Evolutionary conservation across 1,284 basidiomycete genomes (phyloP), one percentile per base, ranked within the genome.

Genomic region (Cerrena zonata): DNA sequence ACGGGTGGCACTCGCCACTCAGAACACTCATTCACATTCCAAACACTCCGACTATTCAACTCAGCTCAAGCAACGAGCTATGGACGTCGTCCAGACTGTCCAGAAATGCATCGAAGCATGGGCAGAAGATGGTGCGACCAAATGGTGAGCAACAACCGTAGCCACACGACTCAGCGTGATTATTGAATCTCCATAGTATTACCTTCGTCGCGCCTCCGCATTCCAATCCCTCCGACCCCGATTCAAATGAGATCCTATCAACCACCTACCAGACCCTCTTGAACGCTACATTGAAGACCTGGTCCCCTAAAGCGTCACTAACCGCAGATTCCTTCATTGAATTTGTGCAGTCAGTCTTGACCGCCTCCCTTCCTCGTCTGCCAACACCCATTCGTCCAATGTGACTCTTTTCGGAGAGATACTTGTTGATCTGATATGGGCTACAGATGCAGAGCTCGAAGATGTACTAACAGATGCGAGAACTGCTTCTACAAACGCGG

Each of bases 391-490:
- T 25, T 66, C 73, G 10, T 65, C 72, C 2, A 70, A 73, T 54
- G 66, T 66, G 12, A 58, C 67, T 0, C 61, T 72, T 0, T 79
- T 89, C 52, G 82, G 82, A 15, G 87, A 90, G 57, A 62, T 81
- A 40, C 68, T 91, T 3, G 76, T 92, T 18, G 89, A 92, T 61
- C 73, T 86, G 58, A 70, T 90, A 39, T 92, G 89, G 89, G 75
- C 86, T 22, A 64, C 88, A 47, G 89, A 92, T 64, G 73, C 78
- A 26, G 80, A 85, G 56, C 65, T 91, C 52, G 89, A 91, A 52
- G 88, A 91, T 58, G 63, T 81, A 38, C 56, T 84, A 41, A 64
- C 65, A 5, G 84, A 88, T 57, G 74, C 76, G 38, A 85, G 79
- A 61, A 58, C 60, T 12, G 61, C 69, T 25, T 63, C 75, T 15